Conservation (phyloP, 2,329 filamentous ascomycete species). For the Simplicillium aogashimaense region DNA sequence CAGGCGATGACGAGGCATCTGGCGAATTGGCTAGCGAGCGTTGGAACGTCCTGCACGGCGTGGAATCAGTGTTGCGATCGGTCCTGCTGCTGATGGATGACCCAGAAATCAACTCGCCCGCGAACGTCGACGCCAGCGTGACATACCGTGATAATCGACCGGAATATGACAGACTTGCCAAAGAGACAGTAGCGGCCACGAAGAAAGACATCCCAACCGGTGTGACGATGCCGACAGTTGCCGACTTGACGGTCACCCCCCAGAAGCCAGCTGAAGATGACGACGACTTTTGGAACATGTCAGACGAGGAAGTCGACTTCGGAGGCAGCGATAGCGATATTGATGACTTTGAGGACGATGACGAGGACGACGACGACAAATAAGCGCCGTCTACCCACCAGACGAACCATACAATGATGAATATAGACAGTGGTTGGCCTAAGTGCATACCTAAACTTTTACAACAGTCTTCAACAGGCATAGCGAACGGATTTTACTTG, state of each 20-base stretch:
- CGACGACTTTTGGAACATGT: conserved; percentile 74
- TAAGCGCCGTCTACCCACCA: conserved; percentile 5
- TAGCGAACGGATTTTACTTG: not conserved
- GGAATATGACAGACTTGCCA: conserved; percentile 61
- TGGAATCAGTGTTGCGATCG: conserved; percentile 89
- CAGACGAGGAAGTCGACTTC: conserved; percentile 68
- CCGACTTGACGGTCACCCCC: conserved; percentile 50
- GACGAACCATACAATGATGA: not conserved
- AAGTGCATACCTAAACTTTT: not conserved
- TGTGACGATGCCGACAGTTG: conserved; percentile 72
- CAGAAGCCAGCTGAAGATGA: conserved; percentile 56
- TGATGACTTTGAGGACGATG: conserved; percentile 49
- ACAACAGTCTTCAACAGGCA: not conserved
- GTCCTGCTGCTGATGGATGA: conserved; percentile 88
- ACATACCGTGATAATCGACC: conserved; percentile 66
- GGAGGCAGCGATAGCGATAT: conserved; percentile 62
- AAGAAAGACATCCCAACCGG: conserved; percentile 71
- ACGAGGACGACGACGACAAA: conserved; percentile 45
- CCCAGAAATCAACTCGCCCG: conserved; percentile 84
- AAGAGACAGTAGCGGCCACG: conserved; percentile 59
- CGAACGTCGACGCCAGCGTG: conserved; percentile 88
- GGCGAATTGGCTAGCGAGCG: conserved; percentile 84
- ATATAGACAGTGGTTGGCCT: not conserved
- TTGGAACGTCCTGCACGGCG: conserved; percentile 89
- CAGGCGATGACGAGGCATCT: conserved; percentile 86